Conservation (phyloP, 345 rosid genomes). For the Streptanthus diversifolius region DNA sequence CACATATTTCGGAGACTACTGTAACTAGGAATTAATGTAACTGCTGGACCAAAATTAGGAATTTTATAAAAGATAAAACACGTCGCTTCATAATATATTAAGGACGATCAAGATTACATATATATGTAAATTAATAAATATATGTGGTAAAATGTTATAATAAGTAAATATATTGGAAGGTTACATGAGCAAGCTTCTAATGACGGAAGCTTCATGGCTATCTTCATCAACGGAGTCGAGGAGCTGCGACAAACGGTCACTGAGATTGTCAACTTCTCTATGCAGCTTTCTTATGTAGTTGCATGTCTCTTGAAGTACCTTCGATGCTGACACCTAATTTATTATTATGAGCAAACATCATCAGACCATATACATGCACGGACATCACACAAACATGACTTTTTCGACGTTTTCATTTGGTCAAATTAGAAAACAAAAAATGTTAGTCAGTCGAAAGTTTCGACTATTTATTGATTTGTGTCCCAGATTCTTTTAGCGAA, state of each 20-base stretch:
- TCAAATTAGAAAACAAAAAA: constrained; percentile 17
- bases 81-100: constrained; percentile 25
- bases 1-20: not conserved
- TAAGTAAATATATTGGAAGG: constrained; percentile 2
- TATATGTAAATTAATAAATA: not conserved
- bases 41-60: not conserved
- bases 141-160: not conserved
- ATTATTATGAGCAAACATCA: not conserved
- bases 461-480: not conserved
- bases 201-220: constrained; percentile 66
- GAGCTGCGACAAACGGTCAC: constrained; percentile 64
- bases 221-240: constrained; percentile 61
- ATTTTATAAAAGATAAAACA: not conserved
- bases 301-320: constrained; percentile 80
- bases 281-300: constrained; percentile 64
- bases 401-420: not conserved
- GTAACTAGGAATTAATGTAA: constrained; percentile 7
- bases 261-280: constrained; percentile 66
- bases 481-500: not conserved
- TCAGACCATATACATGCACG: not conserved
- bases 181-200: constrained; percentile 72
- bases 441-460: constrained; percentile 34
- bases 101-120: constrained; percentile 23
- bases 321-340: constrained; percentile 61
- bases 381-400: constrained; percentile 5